phyloP scores from a whole-genome alignment of 1,284 basidiomycete species.

The Ceratobasidium sp. region DNA sequence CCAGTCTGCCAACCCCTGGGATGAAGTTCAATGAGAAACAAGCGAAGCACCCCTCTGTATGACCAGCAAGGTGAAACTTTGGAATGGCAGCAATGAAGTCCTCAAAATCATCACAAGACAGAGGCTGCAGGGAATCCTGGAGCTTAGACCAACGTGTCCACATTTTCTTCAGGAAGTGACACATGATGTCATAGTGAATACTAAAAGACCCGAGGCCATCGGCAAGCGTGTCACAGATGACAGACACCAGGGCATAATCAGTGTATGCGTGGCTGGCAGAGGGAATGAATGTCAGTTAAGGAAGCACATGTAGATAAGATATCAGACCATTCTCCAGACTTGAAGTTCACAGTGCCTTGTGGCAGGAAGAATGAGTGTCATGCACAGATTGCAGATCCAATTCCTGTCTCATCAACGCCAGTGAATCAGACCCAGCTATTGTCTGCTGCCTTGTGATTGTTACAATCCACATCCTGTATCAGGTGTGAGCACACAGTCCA shows the following conservation, averaged over 20 bases:
- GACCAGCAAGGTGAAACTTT: conserved; percentile 26
- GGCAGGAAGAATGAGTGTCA: conserved; percentile 11
- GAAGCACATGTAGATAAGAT: neutral
- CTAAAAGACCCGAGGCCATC: neutral
- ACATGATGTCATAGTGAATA: conserved; percentile 23
- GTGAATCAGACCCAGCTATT: neutral
- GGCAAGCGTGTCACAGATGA: neutral
- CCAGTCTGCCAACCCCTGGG: conserved; percentile 4
- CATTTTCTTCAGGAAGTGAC: conserved; percentile 7
- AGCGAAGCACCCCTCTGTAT: neutral
- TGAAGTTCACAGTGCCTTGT: neutral
- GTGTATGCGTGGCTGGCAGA: neutral
- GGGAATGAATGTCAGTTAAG: neutral
- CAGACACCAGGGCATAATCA: neutral
- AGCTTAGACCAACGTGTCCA: neutral
- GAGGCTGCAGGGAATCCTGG: neutral
- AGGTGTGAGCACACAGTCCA: too few relatives aligned
- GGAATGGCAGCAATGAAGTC: conserved; percentile 9
- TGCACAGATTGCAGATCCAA: neutral
- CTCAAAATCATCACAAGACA: neutral
- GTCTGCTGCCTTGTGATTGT: conserved; percentile 31
- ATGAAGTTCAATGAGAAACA: conserved; percentile 11
- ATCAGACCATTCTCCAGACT: conserved; percentile 2
- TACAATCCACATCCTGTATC: neutral
- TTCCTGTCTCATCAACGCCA: conserved; percentile 3